Evolutionary conservation across 352 stramenopile genomes (phyloP), one percentile per base, ranked within the genome.

Genomic region (Globisporangium emineosum): DNA sequence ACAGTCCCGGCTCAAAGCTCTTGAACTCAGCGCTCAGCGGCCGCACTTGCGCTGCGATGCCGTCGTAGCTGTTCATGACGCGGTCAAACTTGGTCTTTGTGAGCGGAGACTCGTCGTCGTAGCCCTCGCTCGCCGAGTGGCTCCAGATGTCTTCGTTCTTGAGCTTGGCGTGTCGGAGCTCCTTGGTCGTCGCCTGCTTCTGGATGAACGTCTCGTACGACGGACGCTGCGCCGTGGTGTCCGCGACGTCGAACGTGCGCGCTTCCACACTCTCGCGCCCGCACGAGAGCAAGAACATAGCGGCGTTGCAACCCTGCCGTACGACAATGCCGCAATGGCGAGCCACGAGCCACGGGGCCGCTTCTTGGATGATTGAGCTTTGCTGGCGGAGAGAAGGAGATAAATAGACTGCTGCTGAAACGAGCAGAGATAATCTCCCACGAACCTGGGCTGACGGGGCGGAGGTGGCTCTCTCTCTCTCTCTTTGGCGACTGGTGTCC

Each of bases 251-350:
- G 30, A 69, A 27, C 12, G 65, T 58, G 5, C 49, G 30, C 23
- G 64, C 50, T 10, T 61, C 55, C 15, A 79, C 56, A 50, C 70
- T 78, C 59, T 65, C 67, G 27, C 60, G 70, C 3, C 73, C 73
- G 37, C 73, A 81, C 40, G 70, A 66, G 5, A 81, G 65, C 30
- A 81, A 54, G 50, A 76, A 81, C 73, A 81, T 81, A 19, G 33
- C 45, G 19, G 23, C 32, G 32, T 37, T 33, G 33, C 33, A 0
- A 17, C 9, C 33, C 33, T 17, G 33, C 33, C 33, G 13, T 43
- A 43, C 12, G 35, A 43, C 35, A 43, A 43, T 43, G 35, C 35
- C 13, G 35, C 35, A 43, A 43, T 43, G 35, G 13, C 13, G 19
- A 43, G 35, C 19, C 35, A 5, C 17, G 35, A 15, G 35, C 12